A percentile compares a stretch with the other conserved stretches of the same genome.
Evolutionary conservation across 305 asterid genomes (phyloP).

Genomic region (Fraxinus dipetala): DNA sequence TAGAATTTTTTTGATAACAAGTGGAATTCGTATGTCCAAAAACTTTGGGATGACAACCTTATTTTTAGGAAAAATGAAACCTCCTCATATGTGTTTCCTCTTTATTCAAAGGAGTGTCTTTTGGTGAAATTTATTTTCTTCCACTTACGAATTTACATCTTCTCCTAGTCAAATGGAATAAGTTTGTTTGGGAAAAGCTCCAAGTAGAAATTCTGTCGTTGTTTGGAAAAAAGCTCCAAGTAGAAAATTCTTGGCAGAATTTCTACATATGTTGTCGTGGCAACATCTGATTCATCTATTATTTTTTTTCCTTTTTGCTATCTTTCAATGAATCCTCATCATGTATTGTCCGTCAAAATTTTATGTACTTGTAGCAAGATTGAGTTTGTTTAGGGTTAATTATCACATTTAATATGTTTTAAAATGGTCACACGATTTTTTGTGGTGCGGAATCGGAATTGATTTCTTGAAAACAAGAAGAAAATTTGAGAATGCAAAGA

Average conservation of each 20-base stretch:
- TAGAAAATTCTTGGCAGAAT: not conserved
- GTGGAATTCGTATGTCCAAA: not conserved
- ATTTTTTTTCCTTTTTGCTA: too few species aligned
- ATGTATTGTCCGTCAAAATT: not conserved
- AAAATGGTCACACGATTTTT: not conserved
- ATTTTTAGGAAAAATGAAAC: not conserved
- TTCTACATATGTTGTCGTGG: not conserved
- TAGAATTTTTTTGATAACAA: not conserved
- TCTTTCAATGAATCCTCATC: not conserved
- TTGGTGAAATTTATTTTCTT: not conserved
- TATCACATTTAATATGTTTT: not conserved
- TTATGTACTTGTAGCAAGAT: not conserved
- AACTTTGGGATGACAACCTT: not conserved
- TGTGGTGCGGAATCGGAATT: not conserved
- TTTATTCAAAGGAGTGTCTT: not conserved
- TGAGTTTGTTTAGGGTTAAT: not conserved
- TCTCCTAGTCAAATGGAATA: not conserved
- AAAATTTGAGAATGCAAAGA: not conserved
- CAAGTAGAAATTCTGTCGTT: not conserved
- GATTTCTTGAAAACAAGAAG: not conserved
- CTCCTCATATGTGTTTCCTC: not conserved
- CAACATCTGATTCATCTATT: not conserved
- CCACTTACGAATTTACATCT: not conserved
- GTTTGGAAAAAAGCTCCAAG: not conserved
- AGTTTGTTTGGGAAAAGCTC: not conserved